Conservation (phyloP, 176 grass and related monocot genomes). For the Lolium multiflorum region DNA sequence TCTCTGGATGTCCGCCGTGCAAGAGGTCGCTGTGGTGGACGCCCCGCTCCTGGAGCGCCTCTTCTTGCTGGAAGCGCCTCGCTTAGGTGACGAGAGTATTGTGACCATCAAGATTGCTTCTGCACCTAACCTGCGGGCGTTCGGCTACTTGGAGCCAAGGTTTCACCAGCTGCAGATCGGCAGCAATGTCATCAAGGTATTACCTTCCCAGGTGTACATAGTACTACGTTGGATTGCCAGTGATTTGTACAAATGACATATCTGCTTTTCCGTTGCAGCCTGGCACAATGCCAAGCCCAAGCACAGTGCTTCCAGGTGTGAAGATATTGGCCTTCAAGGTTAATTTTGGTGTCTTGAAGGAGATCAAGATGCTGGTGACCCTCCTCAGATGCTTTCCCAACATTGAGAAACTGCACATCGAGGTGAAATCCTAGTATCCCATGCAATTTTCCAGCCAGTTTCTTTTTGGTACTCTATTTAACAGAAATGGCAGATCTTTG, state of each 20-base stretch:
- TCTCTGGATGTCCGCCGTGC: background rate
- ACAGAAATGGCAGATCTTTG: background rate
- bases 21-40: conserved; percentile 7
- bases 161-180: conserved; percentile 31
- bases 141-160: conserved; percentile 31
- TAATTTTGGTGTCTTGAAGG: background rate
- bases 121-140: background rate
- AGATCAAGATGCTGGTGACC: conserved; percentile 3
- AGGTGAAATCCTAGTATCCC: background rate
- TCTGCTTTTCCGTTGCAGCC: background rate
- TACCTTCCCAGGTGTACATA: background rate
- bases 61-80: background rate
- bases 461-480: background rate
- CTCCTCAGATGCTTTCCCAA: conserved; percentile 49
- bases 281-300: background rate
- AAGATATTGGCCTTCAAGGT: conserved; percentile 14
- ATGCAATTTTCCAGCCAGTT: background rate
- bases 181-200: conserved; percentile 32
- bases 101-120: conserved; percentile 4
- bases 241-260: background rate
- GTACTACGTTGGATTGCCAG: too few species aligned
- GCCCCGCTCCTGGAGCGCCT: conserved; percentile 32
- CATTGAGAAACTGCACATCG: conserved; percentile 12
- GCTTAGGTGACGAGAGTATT: background rate
- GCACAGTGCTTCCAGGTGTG: background rate